Evolutionary conservation across 192 early-diverging fungal genomes (phyloP).

Genomic region (Coemansia sp.): DNA sequence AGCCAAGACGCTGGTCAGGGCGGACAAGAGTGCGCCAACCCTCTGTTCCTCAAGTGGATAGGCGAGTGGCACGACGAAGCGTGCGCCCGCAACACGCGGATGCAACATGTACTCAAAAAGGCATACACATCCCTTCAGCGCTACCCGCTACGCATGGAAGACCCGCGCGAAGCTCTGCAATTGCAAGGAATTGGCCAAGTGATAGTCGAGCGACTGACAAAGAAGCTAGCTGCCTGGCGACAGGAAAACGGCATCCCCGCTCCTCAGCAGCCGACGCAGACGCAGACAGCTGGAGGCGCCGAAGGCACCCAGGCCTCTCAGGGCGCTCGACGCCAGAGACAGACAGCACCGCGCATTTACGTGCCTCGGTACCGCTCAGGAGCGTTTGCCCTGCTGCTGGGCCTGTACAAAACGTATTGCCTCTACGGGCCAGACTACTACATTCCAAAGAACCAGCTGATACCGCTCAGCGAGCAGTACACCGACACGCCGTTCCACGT

Average conservation of each 20-base stretch:
- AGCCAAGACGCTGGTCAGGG: slow-evolving; percentile 14
- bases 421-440: slow-evolving; percentile 43
- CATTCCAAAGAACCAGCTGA: slow-evolving; percentile 73
- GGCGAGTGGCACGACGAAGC: slow-evolving; percentile 70
- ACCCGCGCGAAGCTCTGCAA: slow-evolving; percentile 62
- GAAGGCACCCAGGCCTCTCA: slow-evolving; percentile 1
- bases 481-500: slow-evolving; percentile 68
- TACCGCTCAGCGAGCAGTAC: slow-evolving; percentile 64
- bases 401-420: slow-evolving; percentile 58
- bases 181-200: slow-evolving; percentile 69
- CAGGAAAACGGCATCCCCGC: slow-evolving; percentile 51
- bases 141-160: slow-evolving; percentile 63
- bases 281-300: neutral
- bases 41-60: slow-evolving; percentile 68
- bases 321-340: neutral
- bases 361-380: slow-evolving; percentile 79
- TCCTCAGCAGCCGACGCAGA: neutral
- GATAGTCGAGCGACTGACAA: slow-evolving; percentile 58
- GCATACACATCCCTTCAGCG: slow-evolving; percentile 65
- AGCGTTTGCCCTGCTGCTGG: slow-evolving; percentile 79
- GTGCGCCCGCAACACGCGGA: slow-evolving; percentile 47
- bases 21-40: slow-evolving; percentile 64
- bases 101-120: slow-evolving; percentile 62
- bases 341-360: slow-evolving; percentile 53
- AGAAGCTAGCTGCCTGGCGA: slow-evolving; percentile 60